Percentiles rank a stretch among this genome's conserved stretches.
Conservation (phyloP, 495 filamentous ascomycete genomes). For the Haplographium delicatum region DNA sequence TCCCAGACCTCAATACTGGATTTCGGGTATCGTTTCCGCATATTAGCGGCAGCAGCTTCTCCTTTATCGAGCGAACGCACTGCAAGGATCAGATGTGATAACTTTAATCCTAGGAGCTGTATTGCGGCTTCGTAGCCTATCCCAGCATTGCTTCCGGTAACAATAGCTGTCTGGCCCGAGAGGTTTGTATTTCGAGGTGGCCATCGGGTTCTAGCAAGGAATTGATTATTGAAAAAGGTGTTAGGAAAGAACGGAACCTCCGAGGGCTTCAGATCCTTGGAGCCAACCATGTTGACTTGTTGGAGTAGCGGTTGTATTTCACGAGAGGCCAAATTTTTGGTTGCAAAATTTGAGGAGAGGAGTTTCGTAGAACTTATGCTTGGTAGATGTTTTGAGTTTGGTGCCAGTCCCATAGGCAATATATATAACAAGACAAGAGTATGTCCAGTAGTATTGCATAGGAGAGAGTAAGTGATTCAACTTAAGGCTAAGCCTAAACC, state of each 20-base stretch:
- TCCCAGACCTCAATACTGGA: constrained; percentile 47
- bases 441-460: background rate
- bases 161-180: constrained; percentile 39
- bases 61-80: constrained; percentile 47
- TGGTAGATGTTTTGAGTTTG: background rate
- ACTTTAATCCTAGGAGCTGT: constrained; percentile 41
- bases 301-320: background rate
- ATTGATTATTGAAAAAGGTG: constrained; percentile 30
- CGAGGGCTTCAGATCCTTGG: constrained; percentile 22
- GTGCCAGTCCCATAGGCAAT: background rate
- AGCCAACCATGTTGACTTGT: constrained; percentile 19
- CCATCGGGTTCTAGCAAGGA: constrained; percentile 26
- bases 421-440: background rate
- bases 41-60: constrained; percentile 32
- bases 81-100: constrained; percentile 47
- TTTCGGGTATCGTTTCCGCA: constrained; percentile 32
- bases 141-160: constrained; percentile 50
- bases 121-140: constrained; percentile 45
- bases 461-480: background rate
- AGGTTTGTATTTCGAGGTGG: constrained; percentile 23
- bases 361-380: background rate
- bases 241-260: constrained; percentile 16
- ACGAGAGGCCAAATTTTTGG: background rate
- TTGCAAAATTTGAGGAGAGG: background rate
- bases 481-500: background rate